Conservation (phyloP, 257 asterid species). For the Forsythia suspensa region DNA sequence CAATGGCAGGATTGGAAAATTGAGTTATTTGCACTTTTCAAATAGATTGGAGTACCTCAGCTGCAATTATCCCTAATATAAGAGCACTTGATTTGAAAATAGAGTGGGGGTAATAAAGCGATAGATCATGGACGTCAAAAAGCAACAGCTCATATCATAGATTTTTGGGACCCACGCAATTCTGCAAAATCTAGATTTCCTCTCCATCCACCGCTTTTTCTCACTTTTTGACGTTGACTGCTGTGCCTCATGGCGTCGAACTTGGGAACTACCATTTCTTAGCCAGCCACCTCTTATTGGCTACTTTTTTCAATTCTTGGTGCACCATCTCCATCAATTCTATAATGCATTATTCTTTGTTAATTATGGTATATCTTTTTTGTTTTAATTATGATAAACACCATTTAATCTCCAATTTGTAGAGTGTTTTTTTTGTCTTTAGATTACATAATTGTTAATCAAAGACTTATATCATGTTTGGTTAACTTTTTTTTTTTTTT, state of each 20-base stretch:
- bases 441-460: no score
- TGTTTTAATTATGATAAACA: no score
- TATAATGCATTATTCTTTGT: no score
- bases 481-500: no score
- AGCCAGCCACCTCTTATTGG: constrained; percentile 14
- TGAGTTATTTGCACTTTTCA: neutral
- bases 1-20: neutral
- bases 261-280: constrained; percentile 23
- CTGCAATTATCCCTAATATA: neutral
- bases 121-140: constrained; percentile 11
- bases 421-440: no score
- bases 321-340: neutral
- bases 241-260: constrained; percentile 9
- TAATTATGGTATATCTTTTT: no score
- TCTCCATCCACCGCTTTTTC: constrained; percentile 24
- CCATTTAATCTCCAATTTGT: no score
- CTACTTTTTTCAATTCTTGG: neutral
- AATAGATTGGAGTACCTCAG: neutral
- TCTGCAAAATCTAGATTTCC: constrained; percentile 32
- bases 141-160: constrained; percentile 45
- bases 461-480: no score
- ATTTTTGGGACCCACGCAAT: constrained; percentile 47
- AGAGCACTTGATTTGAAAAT: neutral
- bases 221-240: constrained; percentile 34
- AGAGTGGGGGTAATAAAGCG: neutral